phyloP scores from a whole-genome alignment of 805 yeast genomes.

The Hanseniaspora meyeri region DNA sequence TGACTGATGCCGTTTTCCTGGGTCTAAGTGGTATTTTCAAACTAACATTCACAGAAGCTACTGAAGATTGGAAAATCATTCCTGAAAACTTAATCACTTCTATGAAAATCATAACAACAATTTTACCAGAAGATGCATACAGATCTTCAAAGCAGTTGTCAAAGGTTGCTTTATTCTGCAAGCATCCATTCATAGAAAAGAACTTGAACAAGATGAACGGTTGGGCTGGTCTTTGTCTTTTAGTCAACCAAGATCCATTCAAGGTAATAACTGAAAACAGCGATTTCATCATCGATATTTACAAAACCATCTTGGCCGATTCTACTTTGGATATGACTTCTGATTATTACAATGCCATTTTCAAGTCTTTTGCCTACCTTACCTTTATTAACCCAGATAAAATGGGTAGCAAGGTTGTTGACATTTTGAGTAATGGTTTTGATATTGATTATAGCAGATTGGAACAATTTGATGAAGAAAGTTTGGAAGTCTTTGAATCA shows the following conservation, averaged over 20 bases:
- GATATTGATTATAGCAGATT: slow-evolving; percentile 24
- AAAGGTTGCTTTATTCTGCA: slow-evolving; percentile 37
- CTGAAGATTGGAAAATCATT: slow-evolving; percentile 23
- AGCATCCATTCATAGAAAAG: slow-evolving; percentile 19
- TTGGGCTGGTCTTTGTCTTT: slow-evolving; percentile 69
- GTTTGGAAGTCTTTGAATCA: slow-evolving; percentile 46
- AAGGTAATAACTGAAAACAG: slow-evolving; percentile 32
- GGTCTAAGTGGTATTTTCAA: slow-evolving; percentile 25
- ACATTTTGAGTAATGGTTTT: slow-evolving; percentile 35
- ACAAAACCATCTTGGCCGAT: background rate
- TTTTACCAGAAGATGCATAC: slow-evolving; percentile 19
- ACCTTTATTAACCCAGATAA: slow-evolving; percentile 48
- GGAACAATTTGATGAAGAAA: slow-evolving; percentile 34
- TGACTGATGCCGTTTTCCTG: slow-evolving; percentile 35
- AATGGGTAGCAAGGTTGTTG: slow-evolving; percentile 40
- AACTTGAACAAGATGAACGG: slow-evolving; percentile 33
- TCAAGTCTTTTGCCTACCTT: slow-evolving; percentile 40
- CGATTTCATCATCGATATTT: background rate
- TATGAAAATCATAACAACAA: slow-evolving; percentile 30
- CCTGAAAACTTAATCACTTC: slow-evolving; percentile 28
- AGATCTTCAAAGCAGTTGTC: slow-evolving; percentile 25
- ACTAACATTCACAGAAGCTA: slow-evolving; percentile 7
- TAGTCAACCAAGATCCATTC: slow-evolving; percentile 55
- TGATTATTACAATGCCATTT: slow-evolving; percentile 33
- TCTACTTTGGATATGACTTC: slow-evolving; percentile 19